Percentiles rank a stretch among this genome's conserved stretches.
phyloP scores from a whole-genome alignment of 495 filamentous ascomycete genomes.

The Venustampulla echinocandica region DNA sequence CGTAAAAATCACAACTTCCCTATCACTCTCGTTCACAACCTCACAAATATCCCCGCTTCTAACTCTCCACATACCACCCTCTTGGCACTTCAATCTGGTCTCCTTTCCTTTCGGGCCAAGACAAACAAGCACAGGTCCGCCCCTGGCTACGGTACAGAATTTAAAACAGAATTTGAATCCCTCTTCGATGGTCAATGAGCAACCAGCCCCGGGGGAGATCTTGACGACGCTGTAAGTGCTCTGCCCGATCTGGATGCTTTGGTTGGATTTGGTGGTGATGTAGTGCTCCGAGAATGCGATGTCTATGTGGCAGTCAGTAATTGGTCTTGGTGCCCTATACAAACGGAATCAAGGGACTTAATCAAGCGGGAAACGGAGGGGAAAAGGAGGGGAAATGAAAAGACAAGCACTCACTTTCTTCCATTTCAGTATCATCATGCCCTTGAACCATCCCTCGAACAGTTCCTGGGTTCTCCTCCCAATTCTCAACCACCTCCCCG shows the following conservation, averaged over 20 bases:
- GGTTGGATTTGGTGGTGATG: not conserved
- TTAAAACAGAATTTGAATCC: constrained; percentile 5
- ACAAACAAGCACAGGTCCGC: not conserved
- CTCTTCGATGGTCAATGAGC: not conserved
- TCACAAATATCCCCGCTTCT: constrained; percentile 7
- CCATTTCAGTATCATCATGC: not conserved
- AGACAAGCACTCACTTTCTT: constrained; percentile 4
- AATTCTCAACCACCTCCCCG: not conserved
- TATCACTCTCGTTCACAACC: not conserved
- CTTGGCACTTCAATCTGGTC: not conserved
- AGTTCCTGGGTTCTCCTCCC: constrained; percentile 1
- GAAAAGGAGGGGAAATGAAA: no score
- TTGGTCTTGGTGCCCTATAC: not conserved
- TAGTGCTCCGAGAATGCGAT: constrained; percentile 8
- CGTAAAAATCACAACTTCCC: not conserved
- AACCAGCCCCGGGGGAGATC: not conserved
- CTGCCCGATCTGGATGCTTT: not conserved
- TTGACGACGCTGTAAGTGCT: not conserved
- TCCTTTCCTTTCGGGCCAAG: not conserved
- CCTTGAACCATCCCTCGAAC: not conserved
- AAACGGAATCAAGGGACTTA: no score
- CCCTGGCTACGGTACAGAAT: constrained; percentile 7
- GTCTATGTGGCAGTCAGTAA: not conserved
- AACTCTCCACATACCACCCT: constrained; percentile 11
- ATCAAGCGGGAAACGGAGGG: no score